Conservation (phyloP, 192 early-diverging fungal species). For the Backusella morwellensis region DNA sequence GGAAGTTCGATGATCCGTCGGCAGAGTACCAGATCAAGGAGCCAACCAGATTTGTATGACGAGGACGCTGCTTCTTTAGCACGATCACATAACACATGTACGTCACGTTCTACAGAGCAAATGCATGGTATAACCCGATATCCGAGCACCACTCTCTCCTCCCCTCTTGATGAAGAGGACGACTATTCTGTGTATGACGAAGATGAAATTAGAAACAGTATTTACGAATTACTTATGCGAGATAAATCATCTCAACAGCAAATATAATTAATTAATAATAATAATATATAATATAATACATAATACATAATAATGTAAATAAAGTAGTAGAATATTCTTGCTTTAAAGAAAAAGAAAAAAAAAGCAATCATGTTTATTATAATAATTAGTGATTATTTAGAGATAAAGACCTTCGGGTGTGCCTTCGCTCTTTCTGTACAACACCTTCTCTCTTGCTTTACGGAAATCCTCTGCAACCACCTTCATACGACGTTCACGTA, state of each 20-base stretch:
- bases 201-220: slow-evolving; percentile 14
- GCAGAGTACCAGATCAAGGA: not conserved
- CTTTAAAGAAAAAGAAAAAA: not conserved
- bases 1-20: not conserved
- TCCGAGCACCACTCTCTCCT: not conserved
- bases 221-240: slow-evolving; percentile 1
- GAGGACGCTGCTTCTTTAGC: not conserved
- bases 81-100: not conserved
- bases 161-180: not conserved
- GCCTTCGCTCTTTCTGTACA: slow-evolving; percentile 97
- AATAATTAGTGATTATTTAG: slow-evolving; percentile 36
- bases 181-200: slow-evolving; percentile 16
- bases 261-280: not conserved
- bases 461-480: slow-evolving; percentile 95
- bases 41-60: not conserved
- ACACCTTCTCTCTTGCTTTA: slow-evolving; percentile 98
- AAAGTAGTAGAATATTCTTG: not conserved
- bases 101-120: not conserved
- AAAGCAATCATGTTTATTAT: not conserved
- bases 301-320: not conserved
- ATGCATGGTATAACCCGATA: not conserved
- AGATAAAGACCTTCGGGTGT: slow-evolving; percentile 95
- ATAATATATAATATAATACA: not conserved
- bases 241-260: not conserved
- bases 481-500: slow-evolving; percentile 98